A percentile compares a stretch with the other conserved stretches of the same genome.
Evolutionary conservation across 495 filamentous ascomycete genomes (phyloP).

Genomic region (Hapsidospora chrysogenum): DNA sequence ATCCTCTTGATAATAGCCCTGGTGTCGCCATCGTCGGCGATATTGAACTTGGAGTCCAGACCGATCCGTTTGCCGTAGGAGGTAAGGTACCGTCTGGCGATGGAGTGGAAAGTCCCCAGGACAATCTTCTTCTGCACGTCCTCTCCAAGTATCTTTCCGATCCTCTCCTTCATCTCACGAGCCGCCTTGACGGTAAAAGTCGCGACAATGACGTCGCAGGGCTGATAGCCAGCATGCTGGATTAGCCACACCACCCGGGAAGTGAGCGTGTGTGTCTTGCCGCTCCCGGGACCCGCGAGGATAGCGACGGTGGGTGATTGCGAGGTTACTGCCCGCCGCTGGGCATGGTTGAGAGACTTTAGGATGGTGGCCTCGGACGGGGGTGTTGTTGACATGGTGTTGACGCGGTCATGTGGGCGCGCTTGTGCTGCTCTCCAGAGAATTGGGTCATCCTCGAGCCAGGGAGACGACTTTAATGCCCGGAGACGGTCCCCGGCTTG

Average conservation of each 20-base stretch:
- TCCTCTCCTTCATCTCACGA: slow-evolving; percentile 84
- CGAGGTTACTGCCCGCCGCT: slow-evolving; percentile 72
- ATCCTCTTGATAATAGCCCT: slow-evolving; percentile 64
- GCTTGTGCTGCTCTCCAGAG: neutral
- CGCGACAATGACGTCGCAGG: slow-evolving; percentile 88
- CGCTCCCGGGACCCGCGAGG: slow-evolving; percentile 65
- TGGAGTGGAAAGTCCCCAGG: slow-evolving; percentile 91
- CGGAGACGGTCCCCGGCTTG: neutral
- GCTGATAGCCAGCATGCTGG: slow-evolving; percentile 54
- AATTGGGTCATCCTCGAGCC: neutral
- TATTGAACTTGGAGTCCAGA: slow-evolving; percentile 69
- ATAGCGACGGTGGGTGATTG: slow-evolving; percentile 69
- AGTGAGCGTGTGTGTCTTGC: slow-evolving; percentile 94
- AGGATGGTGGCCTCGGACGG: slow-evolving; percentile 18
- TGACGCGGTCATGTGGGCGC: neutral
- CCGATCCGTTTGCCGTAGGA: slow-evolving; percentile 79
- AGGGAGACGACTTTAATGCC: neutral
- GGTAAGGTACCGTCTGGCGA: slow-evolving; percentile 72
- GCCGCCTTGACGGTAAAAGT: slow-evolving; percentile 98
- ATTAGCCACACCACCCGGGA: slow-evolving; percentile 92
- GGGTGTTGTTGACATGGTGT: slow-evolving; percentile 3
- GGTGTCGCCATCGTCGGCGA: slow-evolving; percentile 78
- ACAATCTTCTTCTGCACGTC: slow-evolving; percentile 63
- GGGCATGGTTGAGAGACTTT: slow-evolving; percentile 65
- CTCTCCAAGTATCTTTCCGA: slow-evolving; percentile 62